Evolutionary conservation across 768 basidiomycete genomes (phyloP), one percentile per base, ranked within the genome.

Genomic region (Pisolithus microcarpus): DNA sequence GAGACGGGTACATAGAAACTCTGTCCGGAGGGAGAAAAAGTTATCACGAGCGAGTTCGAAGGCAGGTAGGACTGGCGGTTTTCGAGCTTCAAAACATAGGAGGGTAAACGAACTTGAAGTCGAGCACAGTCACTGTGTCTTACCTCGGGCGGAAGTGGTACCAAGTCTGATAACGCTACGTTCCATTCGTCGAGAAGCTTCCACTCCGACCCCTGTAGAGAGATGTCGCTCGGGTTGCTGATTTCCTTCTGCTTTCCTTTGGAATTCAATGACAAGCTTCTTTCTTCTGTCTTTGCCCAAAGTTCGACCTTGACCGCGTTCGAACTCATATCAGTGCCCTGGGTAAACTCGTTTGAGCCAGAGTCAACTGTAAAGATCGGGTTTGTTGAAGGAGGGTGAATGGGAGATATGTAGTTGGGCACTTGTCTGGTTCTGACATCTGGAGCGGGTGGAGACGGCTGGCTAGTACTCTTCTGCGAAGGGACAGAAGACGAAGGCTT

Each of bases 321-420:
- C 2, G 74, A 72, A 55, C 76, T 76, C n/a, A 77, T 63, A 58
- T 87, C 73, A 1, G 75, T 73, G 68, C 75, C 77, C 16, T 71
- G 65, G 0, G 77, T 72, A 59, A 84, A 84, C 45, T 84, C 81
- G 24, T 71, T 64, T 5, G 75, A 70, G 13, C 61, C 69, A 7
- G 74, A 63, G 58, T 92, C 82, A 16, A 87, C 68, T 1, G 73
- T 49, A 58, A 91, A 95, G 21, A 72, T 66, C 1, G 93, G 93
- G 63, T 91, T 88, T 1, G 86, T 92, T 1, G 92, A 94, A 4
- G 91, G 86, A 21, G 72, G 75, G 63, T 92, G 91, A 45, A 89
- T 75, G 0, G 80, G 75, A 2, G 92, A 95, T 44, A 91, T 75
- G 64, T 83, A 93, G 60, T 87, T 78, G 3, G 87, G 81, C 9